These are phyloP conservation scores for Hyphopichia pseudoburtonii DNA, from an alignment of 1,139 yeast genomes.

Conservation along the genomic window DNA sequence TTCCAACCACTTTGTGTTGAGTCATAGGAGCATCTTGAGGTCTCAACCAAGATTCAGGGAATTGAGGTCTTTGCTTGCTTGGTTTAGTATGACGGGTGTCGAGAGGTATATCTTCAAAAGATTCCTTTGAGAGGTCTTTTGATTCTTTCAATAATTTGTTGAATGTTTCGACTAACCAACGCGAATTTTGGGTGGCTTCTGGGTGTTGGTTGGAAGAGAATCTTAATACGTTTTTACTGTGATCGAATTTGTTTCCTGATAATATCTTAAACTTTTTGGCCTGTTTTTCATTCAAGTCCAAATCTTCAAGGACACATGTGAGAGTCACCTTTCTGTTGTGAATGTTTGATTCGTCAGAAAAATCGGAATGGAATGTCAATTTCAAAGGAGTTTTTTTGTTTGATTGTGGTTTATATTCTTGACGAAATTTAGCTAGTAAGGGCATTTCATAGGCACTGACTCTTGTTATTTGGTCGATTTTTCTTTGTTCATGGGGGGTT, in stretches of 20 bases:
- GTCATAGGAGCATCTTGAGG: slow-evolving; percentile 63
- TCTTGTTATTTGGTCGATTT: slow-evolving; percentile 57
- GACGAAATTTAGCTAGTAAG: slow-evolving; percentile 70
- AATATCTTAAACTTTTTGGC: slow-evolving; percentile 75
- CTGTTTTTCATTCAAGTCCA: slow-evolving; percentile 52
- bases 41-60: slow-evolving; percentile 86
- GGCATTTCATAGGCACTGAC: slow-evolving; percentile 93
- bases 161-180: slow-evolving; percentile 65
- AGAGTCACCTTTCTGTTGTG: slow-evolving; percentile 71
- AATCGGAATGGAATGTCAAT: slow-evolving; percentile 70
- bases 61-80: slow-evolving; percentile 45
- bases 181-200: slow-evolving; percentile 85
- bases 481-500: slow-evolving; percentile 38
- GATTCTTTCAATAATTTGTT: slow-evolving; percentile 62
- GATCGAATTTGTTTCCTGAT: slow-evolving; percentile 77
- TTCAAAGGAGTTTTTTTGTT: slow-evolving; percentile 52
- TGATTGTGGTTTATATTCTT: slow-evolving; percentile 52
- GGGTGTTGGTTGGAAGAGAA: slow-evolving; percentile 64
- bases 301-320: slow-evolving; percentile 51
- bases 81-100: slow-evolving; percentile 69
- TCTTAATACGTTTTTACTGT: slow-evolving; percentile 54
- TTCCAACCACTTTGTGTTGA: slow-evolving; percentile 31
- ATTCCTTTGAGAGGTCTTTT: slow-evolving; percentile 58
- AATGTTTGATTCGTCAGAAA: slow-evolving; percentile 69
- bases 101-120: slow-evolving; percentile 73